Conservation (phyloP, 2,329 filamentous ascomycete species). For the Clarireedia homoeocarpa region DNA sequence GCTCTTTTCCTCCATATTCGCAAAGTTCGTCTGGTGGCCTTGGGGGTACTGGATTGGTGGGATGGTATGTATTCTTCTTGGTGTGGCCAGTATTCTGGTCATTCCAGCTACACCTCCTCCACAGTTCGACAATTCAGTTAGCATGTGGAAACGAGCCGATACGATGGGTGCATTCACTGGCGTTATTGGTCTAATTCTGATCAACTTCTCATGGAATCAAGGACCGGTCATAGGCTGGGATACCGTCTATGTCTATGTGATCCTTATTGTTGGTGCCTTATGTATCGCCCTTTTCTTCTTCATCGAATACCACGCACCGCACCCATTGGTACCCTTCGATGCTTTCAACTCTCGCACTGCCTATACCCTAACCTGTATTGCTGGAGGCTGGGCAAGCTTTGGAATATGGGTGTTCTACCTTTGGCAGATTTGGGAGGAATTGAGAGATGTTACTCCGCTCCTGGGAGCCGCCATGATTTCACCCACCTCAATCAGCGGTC, state of each 20-base stretch:
- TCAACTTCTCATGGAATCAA: slow-evolving; percentile 48
- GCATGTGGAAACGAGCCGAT: slow-evolving; percentile 29
- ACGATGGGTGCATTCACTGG: slow-evolving; percentile 38
- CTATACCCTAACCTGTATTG: slow-evolving; percentile 35
- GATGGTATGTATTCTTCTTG: slow-evolving; percentile 33
- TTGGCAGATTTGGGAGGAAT: slow-evolving; percentile 19
- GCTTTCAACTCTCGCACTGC: slow-evolving; percentile 39
- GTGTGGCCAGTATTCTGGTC: slow-evolving; percentile 30
- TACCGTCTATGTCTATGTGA: slow-evolving; percentile 29
- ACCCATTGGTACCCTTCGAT: slow-evolving; percentile 51
- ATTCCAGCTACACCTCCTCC: slow-evolving; percentile 31
- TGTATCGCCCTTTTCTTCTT: slow-evolving; percentile 48
- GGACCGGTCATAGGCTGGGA: slow-evolving; percentile 22
- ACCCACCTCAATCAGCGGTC: slow-evolving; percentile 25
- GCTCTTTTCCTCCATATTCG: slow-evolving; percentile 34
- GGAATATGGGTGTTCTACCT: slow-evolving; percentile 26
- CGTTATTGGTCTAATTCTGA: slow-evolving; percentile 42
- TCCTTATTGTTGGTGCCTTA: slow-evolving; percentile 49
- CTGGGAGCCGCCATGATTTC: slow-evolving; percentile 26
- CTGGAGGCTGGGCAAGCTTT: slow-evolving; percentile 23
- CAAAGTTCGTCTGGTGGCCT: slow-evolving; percentile 39
- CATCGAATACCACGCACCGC: slow-evolving; percentile 37
- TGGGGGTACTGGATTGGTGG: slow-evolving; percentile 42
- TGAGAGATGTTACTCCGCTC: slow-evolving; percentile 28
- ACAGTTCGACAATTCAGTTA: slow-evolving; percentile 26